Conservation (phyloP, 2,329 filamentous ascomycete species). For the Fusarium chaquense region DNA sequence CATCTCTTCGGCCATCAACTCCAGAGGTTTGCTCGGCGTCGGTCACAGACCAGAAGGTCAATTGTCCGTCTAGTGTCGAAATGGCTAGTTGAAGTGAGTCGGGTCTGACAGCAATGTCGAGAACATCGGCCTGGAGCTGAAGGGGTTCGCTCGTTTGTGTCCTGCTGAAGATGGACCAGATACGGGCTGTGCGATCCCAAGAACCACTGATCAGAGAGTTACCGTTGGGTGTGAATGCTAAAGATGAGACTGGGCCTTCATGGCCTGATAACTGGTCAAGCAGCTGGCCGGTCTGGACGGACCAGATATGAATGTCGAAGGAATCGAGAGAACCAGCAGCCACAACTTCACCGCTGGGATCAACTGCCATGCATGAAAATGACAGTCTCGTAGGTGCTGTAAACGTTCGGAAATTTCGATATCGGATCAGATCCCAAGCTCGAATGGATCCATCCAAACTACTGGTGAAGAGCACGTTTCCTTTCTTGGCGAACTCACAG, state of each 20-base stretch:
- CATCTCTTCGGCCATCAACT: constrained; percentile 89
- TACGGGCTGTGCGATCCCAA: constrained; percentile 94
- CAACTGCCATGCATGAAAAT: constrained; percentile 95
- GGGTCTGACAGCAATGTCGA: constrained; percentile 87
- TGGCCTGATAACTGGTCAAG: constrained; percentile 92
- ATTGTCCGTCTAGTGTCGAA: constrained; percentile 90
- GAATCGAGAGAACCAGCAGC: constrained; percentile 95
- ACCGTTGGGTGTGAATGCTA: constrained; percentile 91
- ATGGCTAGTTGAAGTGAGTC: constrained; percentile 93
- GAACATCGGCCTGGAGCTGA: constrained; percentile 90
- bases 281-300: constrained; percentile 95
- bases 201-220: constrained; percentile 88
- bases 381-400: constrained; percentile 91
- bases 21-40: constrained; percentile 89
- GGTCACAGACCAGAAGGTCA: constrained; percentile 94
- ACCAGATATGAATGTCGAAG: constrained; percentile 98
- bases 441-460: constrained; percentile 94
- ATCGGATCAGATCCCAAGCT: constrained; percentile 96
- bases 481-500: constrained; percentile 94
- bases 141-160: constrained; percentile 96
- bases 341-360: constrained; percentile 95
- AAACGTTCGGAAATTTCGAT: constrained; percentile 97
- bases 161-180: constrained; percentile 95
- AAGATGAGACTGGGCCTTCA: constrained; percentile 89
- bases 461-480: constrained; percentile 94